These are phyloP conservation scores for Leccinellum luteum DNA, from an alignment of 768 basidiomycete genomes.

Conservation along the genomic window DNA sequence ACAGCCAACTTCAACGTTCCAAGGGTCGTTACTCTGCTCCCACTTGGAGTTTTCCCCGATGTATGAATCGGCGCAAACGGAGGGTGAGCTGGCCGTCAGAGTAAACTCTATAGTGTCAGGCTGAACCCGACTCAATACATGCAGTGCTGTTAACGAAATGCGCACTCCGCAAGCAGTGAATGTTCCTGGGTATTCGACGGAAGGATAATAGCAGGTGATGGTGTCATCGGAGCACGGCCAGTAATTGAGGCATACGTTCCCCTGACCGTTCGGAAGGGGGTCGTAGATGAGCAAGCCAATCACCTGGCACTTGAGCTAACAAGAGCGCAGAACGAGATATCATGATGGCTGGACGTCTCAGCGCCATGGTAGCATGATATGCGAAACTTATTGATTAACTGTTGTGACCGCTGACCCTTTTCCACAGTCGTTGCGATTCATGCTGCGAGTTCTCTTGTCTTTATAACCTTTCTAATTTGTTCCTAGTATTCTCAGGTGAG, in stretches of 20 bases:
- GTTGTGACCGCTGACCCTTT: not conserved
- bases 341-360: not conserved
- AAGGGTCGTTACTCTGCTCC: conserved; percentile 4
- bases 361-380: not conserved
- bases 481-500: not conserved
- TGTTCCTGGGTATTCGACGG: conserved; percentile 10
- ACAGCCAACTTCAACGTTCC: not conserved
- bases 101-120: not conserved
- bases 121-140: not conserved
- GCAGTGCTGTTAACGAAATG: not conserved
- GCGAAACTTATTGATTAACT: not conserved
- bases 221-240: conserved; percentile 7
- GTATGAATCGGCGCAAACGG: conserved; percentile 1
- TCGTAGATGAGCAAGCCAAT: conserved; percentile 3
- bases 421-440: not conserved
- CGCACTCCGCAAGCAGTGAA: conserved; percentile 3
- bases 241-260: conserved; percentile 8
- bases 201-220: conserved; percentile 13
- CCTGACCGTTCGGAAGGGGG: not conserved
- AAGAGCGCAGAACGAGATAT: not conserved
- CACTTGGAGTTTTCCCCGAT: conserved; percentile 5
- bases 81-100: conserved; percentile 1
- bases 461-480: not conserved
- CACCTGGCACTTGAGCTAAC: not conserved
- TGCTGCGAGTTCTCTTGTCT: not conserved